Evolutionary conservation across 352 stramenopile genomes (phyloP), one percentile per base, ranked within the genome.

Genomic region (Globisporangium apiculatum): DNA sequence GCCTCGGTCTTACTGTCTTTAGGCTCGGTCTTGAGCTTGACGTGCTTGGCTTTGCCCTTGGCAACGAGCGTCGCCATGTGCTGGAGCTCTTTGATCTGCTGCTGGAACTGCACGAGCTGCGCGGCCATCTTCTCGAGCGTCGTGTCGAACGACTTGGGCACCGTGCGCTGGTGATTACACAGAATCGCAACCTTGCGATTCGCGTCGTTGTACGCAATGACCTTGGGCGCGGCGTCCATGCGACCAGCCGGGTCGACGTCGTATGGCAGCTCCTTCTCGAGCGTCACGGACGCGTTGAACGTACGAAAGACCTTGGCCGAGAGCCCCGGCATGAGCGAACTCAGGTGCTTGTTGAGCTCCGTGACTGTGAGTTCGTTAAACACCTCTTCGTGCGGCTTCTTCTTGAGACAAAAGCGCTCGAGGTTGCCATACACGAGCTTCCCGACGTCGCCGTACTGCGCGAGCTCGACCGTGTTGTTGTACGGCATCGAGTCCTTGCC

Each of bases 401-500:
- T 97, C 69, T 97, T 97, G 57, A 81, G 57, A 53, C 83, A 99
- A 76, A 99, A 99, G 38, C 77, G 83, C 67, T 97, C 87, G 43
- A 99, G 67, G 66, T 99, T 99, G 31, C 89, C 69, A 66, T 96
- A 99, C 43, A 99, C 91, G 46, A 79, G 71, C 57, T 86, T 87
- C 42, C 94, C 94, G 6, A 98, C 72, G 46, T 93, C 84, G 14
- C 86, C 86, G 60, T 97, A 97, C 55, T 94, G 71, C 7, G 79
- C 72, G n/a, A 97, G 62, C 67, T 99, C 92, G 67, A 99, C 98
- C 6, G 94, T 99, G 70, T 99, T 98, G 75, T 99, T 99, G 83
- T 99, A 99, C 38, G 98, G 94, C 97, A 99, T 99, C 18, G 95
- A 99, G 71, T 99, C 98, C 69, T 99, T 99, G 76, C 97, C 98